phyloP scores from a whole-genome alignment of 148 eudicot genomes.

The Linanthus parryae region DNA sequence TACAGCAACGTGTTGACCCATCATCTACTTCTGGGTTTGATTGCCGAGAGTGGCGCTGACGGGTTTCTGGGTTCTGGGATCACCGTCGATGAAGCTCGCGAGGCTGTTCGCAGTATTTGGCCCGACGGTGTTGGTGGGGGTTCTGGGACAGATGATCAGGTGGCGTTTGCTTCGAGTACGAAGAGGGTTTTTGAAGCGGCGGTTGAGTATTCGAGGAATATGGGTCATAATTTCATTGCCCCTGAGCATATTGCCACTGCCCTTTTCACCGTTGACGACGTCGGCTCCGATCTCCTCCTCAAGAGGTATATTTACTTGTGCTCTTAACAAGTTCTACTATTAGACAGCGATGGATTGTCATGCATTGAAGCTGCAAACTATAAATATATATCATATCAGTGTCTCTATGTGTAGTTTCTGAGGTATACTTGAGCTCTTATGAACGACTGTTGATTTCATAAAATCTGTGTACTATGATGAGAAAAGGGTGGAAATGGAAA shows the following conservation, averaged over 20 bases:
- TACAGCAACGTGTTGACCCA: conserved; percentile 38
- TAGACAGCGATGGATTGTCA: too few relatives aligned
- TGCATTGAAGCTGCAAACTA: too few relatives aligned
- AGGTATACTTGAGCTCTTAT: too few relatives aligned
- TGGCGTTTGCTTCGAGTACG: conserved; percentile 37
- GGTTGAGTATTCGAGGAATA: conserved; percentile 51
- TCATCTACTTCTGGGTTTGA: conserved; percentile 43
- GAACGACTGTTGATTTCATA: too few relatives aligned
- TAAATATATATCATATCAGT: too few relatives aligned
- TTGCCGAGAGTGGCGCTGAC: conserved; percentile 34
- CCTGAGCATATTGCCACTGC: conserved; percentile 57
- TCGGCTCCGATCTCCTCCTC: conserved; percentile 41
- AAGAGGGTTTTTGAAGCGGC: conserved; percentile 55
- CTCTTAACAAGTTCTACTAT: too few relatives aligned
- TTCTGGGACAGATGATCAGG: conserved; percentile 35
- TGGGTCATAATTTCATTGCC: conserved; percentile 47
- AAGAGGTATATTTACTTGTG: conserved; percentile 37
- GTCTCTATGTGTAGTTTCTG: too few relatives aligned
- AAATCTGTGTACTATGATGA: too few relatives aligned
- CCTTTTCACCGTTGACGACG: conserved; percentile 47
- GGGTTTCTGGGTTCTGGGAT: conserved; percentile 44
- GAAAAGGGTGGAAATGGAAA: too few relatives aligned
- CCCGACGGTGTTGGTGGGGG: conserved; percentile 9
- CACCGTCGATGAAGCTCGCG: conserved; percentile 31
- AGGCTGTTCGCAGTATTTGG: conserved; percentile 40